These are phyloP conservation scores for Dalbergia oliveri DNA, from an alignment of 306 rosid genomes.

Conservation along the genomic window DNA sequence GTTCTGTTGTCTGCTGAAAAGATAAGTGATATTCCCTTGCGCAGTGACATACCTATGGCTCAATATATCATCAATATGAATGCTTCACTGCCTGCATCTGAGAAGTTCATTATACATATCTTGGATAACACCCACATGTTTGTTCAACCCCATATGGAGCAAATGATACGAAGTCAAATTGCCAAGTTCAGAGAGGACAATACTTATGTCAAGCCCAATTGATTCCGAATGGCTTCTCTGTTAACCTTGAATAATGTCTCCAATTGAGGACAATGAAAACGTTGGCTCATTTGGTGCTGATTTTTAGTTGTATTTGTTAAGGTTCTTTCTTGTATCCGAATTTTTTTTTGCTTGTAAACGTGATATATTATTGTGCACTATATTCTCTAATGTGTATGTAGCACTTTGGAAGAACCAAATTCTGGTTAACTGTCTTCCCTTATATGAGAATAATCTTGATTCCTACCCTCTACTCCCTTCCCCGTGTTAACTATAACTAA, in stretches of 20 bases:
- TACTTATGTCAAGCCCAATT: slow-evolving; percentile 84
- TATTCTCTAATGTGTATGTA: background rate
- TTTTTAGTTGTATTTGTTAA: background rate
- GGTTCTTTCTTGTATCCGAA: background rate
- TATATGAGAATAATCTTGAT: background rate
- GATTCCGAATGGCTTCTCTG: slow-evolving; percentile 40
- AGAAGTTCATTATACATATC: slow-evolving; percentile 78
- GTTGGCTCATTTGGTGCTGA: background rate
- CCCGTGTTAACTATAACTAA: too few species aligned
- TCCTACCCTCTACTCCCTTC: too few species aligned
- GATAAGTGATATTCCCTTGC: slow-evolving; percentile 28
- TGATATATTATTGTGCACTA: background rate
- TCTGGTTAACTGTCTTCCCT: background rate
- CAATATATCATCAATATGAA: slow-evolving; percentile 88
- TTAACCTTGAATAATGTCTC: background rate
- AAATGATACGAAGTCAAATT: slow-evolving; percentile 80
- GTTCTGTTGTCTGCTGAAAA: slow-evolving; percentile 16
- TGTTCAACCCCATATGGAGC: slow-evolving; percentile 85
- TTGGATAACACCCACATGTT: slow-evolving; percentile 86
- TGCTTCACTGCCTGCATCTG: slow-evolving; percentile 71
- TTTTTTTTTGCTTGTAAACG: background rate
- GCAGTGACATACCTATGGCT: slow-evolving; percentile 96
- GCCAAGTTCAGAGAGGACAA: slow-evolving; percentile 88
- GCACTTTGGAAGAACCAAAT: background rate
- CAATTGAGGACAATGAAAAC: background rate